Evolutionary conservation across 2,329 filamentous ascomycete species (phyloP).

Genomic region (Fusarium sp.): DNA sequence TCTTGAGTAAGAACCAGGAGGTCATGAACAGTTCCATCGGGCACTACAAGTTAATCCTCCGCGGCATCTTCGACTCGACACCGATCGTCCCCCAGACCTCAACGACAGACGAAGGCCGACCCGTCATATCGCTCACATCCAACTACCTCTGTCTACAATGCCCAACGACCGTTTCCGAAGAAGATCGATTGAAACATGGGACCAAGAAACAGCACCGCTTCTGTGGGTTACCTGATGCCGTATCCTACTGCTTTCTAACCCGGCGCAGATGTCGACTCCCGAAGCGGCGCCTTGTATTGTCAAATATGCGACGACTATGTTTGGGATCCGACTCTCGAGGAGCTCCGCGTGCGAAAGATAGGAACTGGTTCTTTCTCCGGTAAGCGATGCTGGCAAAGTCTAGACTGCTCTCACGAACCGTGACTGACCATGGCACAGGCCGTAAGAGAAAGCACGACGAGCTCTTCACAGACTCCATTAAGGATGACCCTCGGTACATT

Average conservation of each 20-base stretch:
- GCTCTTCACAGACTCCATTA: constrained; percentile 69
- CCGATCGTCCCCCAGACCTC: constrained; percentile 74
- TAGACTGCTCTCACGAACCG: neutral
- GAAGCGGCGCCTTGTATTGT: constrained; percentile 79
- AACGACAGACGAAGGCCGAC: constrained; percentile 65
- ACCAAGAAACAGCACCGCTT: constrained; percentile 77
- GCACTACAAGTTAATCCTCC: constrained; percentile 77
- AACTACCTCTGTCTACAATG: constrained; percentile 81
- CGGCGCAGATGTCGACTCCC: constrained; percentile 77
- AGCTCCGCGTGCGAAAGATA: constrained; percentile 76
- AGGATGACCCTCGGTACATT: constrained; percentile 81
- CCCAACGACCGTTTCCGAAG: constrained; percentile 72
- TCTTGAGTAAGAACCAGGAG: constrained; percentile 70
- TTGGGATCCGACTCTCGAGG: constrained; percentile 83
- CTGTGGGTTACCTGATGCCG: constrained; percentile 62
- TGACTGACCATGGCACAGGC: constrained; percentile 50
- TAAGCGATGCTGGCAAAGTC: constrained; percentile 51
- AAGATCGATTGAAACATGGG: constrained; percentile 74
- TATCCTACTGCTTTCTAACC: constrained; percentile 42
- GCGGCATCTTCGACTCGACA: constrained; percentile 75
- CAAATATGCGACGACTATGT: constrained; percentile 85
- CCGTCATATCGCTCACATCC: constrained; percentile 70
- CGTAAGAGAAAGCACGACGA: constrained; percentile 83
- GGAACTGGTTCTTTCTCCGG: constrained; percentile 73
- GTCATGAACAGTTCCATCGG: constrained; percentile 75